phyloP scores from a whole-genome alignment of 306 rosid genomes.

The Gastrolobium villosum region DNA sequence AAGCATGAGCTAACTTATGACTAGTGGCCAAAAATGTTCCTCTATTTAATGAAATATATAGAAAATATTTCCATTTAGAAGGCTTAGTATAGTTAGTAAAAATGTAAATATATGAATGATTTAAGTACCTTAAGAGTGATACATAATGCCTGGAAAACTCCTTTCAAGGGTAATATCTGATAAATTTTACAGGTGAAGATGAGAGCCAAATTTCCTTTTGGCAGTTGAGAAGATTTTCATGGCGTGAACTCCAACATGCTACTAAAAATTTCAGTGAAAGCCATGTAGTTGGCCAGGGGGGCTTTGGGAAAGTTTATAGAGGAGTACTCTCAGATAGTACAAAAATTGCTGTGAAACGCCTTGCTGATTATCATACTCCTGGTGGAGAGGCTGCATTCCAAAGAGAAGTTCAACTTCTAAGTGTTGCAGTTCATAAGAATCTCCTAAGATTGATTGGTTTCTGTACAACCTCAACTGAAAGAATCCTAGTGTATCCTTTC shows the following conservation, averaged over 20 bases:
- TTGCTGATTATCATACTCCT: conserved; percentile 78
- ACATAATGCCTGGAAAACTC: background rate
- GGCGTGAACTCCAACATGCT: conserved; percentile 88
- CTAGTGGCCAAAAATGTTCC: background rate
- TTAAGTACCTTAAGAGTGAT: background rate
- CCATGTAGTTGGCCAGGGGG: conserved; percentile 95
- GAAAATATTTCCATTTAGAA: background rate
- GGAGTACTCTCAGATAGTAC: conserved; percentile 80
- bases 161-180: conserved; percentile 40
- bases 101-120: too few relatives aligned
- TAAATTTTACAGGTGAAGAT: conserved; percentile 73
- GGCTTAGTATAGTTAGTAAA: background rate
- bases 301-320: conserved; percentile 95
- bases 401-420: conserved; percentile 89
- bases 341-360: conserved; percentile 87
- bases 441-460: conserved; percentile 87
- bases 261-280: conserved; percentile 80
- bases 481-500: conserved; percentile 96
- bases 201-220: conserved; percentile 71
- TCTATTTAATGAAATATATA: background rate
- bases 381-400: conserved; percentile 95
- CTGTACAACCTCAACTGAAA: conserved; percentile 82
- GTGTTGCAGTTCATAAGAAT: conserved; percentile 92
- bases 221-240: conserved; percentile 84
- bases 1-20: background rate